Evolutionary conservation across 148 eudicot species (phyloP).

Genomic region (Spergularia bocconei): DNA sequence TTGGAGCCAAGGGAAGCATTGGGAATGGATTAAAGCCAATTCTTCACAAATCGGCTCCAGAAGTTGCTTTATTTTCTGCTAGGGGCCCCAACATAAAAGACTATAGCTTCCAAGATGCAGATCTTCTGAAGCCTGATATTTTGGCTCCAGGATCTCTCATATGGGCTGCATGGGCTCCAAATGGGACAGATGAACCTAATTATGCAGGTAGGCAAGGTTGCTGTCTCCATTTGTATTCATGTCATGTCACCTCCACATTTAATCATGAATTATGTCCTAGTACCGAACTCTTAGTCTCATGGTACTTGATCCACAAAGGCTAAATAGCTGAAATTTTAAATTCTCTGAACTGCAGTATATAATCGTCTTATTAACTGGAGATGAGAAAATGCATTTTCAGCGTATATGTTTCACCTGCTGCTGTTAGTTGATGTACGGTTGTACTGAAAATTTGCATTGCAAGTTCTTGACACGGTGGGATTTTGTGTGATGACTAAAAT

Average conservation of each 20-base stretch:
- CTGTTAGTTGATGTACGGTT: not conserved
- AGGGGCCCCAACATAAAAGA: slow-evolving; percentile 95
- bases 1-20: slow-evolving; percentile 70
- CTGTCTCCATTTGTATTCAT: not conserved
- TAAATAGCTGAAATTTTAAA: too few relatives aligned
- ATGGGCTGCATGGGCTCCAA: slow-evolving; percentile 97
- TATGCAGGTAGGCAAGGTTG: slow-evolving; percentile 50
- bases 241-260: not conserved
- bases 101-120: slow-evolving; percentile 86
- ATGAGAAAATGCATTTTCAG: too few relatives aligned
- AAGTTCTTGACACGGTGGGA: not conserved
- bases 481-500: not conserved
- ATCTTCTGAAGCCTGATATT: slow-evolving; percentile 96
- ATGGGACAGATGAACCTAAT: slow-evolving; percentile 93
- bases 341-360: too few relatives aligned
- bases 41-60: slow-evolving; percentile 88
- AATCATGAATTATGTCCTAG: not conserved
- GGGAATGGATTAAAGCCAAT: slow-evolving; percentile 71
- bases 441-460: not conserved
- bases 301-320: too few relatives aligned
- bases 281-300: too few relatives aligned
- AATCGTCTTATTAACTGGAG: not conserved
- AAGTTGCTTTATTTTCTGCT: slow-evolving; percentile 90
- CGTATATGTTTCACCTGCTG: too few relatives aligned
- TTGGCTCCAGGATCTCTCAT: slow-evolving; percentile 96